A percentile compares a stretch with the other conserved stretches of the same genome.
Conservation (phyloP, 495 filamentous ascomycete genomes). For the Antarctomyces pellizariae region DNA sequence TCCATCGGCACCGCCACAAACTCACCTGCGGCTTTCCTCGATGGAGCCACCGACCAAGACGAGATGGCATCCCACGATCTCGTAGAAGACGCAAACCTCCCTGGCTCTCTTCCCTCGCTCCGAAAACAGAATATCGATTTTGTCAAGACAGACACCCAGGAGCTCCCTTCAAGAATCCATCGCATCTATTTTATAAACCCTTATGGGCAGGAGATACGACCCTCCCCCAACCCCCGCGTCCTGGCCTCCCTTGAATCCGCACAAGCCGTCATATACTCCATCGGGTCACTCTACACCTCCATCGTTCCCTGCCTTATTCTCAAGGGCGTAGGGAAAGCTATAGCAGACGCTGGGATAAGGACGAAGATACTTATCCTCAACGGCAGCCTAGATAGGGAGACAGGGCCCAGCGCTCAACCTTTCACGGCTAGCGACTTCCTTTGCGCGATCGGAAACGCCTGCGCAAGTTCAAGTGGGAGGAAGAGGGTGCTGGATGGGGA, state of each 20-base stretch:
- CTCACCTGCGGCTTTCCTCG: conserved; percentile 3
- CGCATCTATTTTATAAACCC: conserved; percentile 95
- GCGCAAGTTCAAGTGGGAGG: conserved; percentile 17
- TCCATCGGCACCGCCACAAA: not conserved
- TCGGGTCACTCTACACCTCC: conserved; percentile 66
- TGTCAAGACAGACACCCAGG: conserved; percentile 40
- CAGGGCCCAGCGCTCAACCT: conserved; percentile 32
- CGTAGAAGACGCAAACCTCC: conserved; percentile 72
- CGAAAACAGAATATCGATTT: conserved; percentile 60
- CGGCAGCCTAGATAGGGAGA: conserved; percentile 63
- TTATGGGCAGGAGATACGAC: conserved; percentile 75
- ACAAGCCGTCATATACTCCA: conserved; percentile 61
- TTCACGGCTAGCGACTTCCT: conserved; percentile 62
- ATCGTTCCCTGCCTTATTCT: conserved; percentile 58
- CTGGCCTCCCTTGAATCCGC: conserved; percentile 36
- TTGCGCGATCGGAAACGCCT: conserved; percentile 46
- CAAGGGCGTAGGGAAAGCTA: conserved; percentile 33
- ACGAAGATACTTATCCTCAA: conserved; percentile 79
- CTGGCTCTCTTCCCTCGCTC: conserved; percentile 58
- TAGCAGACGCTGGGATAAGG: conserved; percentile 21
- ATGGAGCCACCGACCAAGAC: conserved; percentile 2
- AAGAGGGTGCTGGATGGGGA: conserved; percentile 19
- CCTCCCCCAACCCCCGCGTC: conserved; percentile 56
- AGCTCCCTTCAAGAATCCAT: conserved; percentile 51
- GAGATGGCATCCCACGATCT: conserved; percentile 20